Evolutionary conservation across 1,284 basidiomycete genomes (phyloP).

Genomic region (Veloboletus limbatus): DNA sequence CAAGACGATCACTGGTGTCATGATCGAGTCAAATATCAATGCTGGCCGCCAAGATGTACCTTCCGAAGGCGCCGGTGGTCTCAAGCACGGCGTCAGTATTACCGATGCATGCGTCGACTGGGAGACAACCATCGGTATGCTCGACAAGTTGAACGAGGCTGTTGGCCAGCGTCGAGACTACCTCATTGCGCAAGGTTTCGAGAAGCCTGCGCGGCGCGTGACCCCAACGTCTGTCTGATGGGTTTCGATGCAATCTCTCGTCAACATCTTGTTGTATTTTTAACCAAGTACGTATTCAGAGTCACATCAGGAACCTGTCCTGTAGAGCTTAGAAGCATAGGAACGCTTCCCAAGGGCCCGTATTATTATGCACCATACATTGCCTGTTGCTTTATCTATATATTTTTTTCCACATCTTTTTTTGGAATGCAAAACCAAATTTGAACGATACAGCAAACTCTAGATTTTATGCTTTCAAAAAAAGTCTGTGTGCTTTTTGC

Average conservation of each 20-base stretch:
- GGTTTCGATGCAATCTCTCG: not conserved
- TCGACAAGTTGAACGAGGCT: constrained; percentile 67
- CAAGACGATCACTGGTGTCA: constrained; percentile 85
- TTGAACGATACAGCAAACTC: too few species aligned
- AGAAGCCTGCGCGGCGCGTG: constrained; percentile 23
- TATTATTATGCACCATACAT: too few species aligned
- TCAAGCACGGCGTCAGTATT: constrained; percentile 87
- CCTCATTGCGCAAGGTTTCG: constrained; percentile 36
- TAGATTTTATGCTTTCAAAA: too few species aligned
- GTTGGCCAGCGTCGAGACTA: constrained; percentile 37
- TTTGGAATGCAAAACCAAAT: too few species aligned
- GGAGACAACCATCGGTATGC: constrained; percentile 78
- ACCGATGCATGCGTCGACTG: constrained; percentile 95
- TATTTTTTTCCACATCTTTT: too few species aligned
- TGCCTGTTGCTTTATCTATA: too few species aligned
- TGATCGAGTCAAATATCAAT: constrained; percentile 95
- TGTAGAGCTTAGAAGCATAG: too few species aligned
- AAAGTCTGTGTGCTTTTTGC: too few species aligned
- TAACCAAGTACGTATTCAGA: too few species aligned
- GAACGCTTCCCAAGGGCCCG: too few species aligned
- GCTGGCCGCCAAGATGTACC: constrained; percentile 86
- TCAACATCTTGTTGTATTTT: constrained; percentile 7
- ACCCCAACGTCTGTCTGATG: constrained; percentile 17
- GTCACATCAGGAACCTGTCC: too few species aligned
- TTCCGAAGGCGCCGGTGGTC: constrained; percentile 51